A percentile compares a stretch with the other conserved stretches of the same genome.
These are phyloP conservation scores for Rubus idaeus DNA, from an alignment of 306 rosid genomes.

Conservation along the genomic window DNA sequence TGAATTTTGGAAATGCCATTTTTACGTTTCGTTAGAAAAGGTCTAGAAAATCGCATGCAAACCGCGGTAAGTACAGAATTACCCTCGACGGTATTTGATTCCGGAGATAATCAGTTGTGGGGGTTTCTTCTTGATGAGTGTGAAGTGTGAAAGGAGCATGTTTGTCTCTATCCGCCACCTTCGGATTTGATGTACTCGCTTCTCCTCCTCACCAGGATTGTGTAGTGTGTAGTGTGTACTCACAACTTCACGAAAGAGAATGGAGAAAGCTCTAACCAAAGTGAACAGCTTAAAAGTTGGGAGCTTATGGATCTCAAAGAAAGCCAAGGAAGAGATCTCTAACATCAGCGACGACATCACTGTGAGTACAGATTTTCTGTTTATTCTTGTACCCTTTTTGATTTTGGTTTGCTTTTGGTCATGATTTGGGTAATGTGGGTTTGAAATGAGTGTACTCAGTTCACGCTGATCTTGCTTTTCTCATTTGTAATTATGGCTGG, in stretches of 20 bases:
- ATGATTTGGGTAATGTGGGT: conserved; percentile 31
- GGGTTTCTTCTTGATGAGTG: neutral
- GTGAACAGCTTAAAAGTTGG: conserved; percentile 83
- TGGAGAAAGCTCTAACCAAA: conserved; percentile 93
- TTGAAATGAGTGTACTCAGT: conserved; percentile 22
- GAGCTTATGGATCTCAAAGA: conserved; percentile 81
- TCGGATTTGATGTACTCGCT: conserved; percentile 17
- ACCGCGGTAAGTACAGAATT: neutral
- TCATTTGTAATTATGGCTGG: conserved; percentile 5
- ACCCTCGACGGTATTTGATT: neutral
- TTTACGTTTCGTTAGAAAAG: too few species aligned
- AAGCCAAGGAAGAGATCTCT: conserved; percentile 85
- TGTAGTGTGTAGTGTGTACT: neutral
- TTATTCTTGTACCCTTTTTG: conserved; percentile 11
- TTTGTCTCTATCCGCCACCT: conserved; percentile 51
- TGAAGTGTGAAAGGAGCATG: conserved; percentile 30
- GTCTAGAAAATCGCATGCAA: too few species aligned
- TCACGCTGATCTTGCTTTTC: conserved; percentile 24
- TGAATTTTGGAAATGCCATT: too few species aligned
- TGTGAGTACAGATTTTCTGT: conserved; percentile 40
- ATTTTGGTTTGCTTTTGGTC: conserved; percentile 6
- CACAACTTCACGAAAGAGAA: conserved; percentile 22
- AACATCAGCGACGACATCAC: conserved; percentile 71
- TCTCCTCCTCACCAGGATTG: neutral
- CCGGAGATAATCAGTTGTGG: neutral